A percentile compares a stretch with the other conserved stretches of the same genome.
Conservation (phyloP, 495 filamentous ascomycete genomes). For the Penicillium diatomitis region DNA sequence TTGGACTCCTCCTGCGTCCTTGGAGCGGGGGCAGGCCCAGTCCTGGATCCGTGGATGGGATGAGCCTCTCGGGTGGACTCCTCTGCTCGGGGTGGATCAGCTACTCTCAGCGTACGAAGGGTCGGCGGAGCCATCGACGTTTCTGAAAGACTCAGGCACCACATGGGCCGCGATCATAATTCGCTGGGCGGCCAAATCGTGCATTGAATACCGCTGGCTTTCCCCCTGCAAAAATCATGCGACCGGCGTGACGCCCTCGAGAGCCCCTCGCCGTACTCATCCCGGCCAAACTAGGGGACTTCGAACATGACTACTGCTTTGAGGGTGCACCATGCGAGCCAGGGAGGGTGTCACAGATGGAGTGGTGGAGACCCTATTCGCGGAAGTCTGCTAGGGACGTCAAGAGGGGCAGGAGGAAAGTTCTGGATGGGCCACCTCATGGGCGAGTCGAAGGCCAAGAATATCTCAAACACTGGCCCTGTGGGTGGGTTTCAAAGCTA, state of each 20-base stretch:
- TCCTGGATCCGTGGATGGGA: not conserved
- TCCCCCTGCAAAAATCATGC: conserved; percentile 7
- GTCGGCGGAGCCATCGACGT: conserved; percentile 3
- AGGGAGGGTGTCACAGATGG: too few species aligned
- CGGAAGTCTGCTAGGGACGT: too few species aligned
- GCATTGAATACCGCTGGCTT: not conserved
- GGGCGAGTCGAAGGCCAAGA: not conserved
- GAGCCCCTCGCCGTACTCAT: not conserved
- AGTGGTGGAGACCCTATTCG: too few species aligned
- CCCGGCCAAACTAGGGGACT: too few species aligned
- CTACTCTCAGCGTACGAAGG: too few species aligned
- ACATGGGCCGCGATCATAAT: conserved; percentile 1
- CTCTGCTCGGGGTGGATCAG: not conserved
- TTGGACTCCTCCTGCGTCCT: too few species aligned
- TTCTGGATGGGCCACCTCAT: too few species aligned
- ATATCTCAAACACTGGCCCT: conserved; percentile 6
- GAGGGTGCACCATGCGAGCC: too few species aligned
- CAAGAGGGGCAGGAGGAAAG: too few species aligned
- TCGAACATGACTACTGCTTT: too few species aligned
- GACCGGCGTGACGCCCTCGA: conserved; percentile 16
- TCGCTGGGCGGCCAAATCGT: not conserved
- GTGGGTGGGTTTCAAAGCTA: conserved; percentile 9
- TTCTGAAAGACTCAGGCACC: conserved; percentile 7
- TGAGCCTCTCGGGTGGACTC: conserved; percentile 12
- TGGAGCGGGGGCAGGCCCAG: too few species aligned